Evolutionary conservation across 2,329 filamentous ascomycete species (phyloP), one percentile per base, ranked within the genome.

Genomic region (Botrytis fabae): DNA sequence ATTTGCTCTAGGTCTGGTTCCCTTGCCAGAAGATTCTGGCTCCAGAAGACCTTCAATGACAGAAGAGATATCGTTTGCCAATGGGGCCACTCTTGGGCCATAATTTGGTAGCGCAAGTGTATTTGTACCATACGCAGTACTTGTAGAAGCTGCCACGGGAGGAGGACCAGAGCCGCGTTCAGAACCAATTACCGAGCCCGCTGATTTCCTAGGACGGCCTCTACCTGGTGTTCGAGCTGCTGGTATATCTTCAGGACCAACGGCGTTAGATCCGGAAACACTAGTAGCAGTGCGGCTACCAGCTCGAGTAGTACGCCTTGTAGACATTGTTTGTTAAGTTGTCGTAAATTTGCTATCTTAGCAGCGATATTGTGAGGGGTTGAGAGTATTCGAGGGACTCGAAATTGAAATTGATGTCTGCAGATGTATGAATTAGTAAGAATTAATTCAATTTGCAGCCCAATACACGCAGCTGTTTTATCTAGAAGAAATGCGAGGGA

Each of bases 91-190:
- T 63, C 66, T 51, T 63, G 57, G 42, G 65, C 64, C 69, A 40
- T 35, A 42, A 35, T 72, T 44, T 22, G 78, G 74, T 28, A 71
- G 74, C 1, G 74, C 73, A 38, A 75, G 69, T 4, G 75, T 77
- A 69, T 79, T 78, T 6, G 77, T 76, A n/a, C 79, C 79, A 74
- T 80, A 80, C 18, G 78, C 76, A 4, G 77, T 79, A 69, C 77
- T 80, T 22, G 74, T 65, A 40, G 75, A 71, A 25, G 74, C 20
- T 44, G 72, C 75, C 59, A 79, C 75, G 14, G 76, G 69, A 44
- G 79, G 78, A 8, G 78, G 70, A 28, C 38, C 48, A 71, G 18
- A 73, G 54, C 20, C 66, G 28, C 65, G 65, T 42, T 68, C 65
- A 16, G 48, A 68, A 32, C 48, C 48, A 42, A 48, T 48, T 10